A percentile compares a stretch with the other conserved stretches of the same genome.
phyloP scores from a whole-genome alignment of 169 alveolate species.

The Plasmodium coatneyi region DNA sequence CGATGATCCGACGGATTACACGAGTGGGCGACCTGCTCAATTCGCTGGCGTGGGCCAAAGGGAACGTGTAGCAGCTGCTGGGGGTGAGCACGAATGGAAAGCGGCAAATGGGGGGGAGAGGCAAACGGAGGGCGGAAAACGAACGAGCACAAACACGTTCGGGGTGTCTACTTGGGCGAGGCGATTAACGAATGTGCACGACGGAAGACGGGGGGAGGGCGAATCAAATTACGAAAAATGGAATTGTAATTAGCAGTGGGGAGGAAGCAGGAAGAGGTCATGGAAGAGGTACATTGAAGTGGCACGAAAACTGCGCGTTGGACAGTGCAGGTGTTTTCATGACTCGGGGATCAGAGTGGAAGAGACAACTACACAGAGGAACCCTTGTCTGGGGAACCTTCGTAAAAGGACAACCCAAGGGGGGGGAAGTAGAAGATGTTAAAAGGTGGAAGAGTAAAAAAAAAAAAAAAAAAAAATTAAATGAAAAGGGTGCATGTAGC shows the following conservation, averaged over 20 bases:
- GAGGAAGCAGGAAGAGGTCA: too few relatives aligned
- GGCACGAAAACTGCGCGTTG: not conserved
- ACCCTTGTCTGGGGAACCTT: not conserved
- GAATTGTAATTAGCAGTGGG: not conserved
- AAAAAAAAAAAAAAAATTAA: too few relatives aligned
- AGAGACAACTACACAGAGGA: not conserved
- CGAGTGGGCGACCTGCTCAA: not conserved
- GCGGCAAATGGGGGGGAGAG: not conserved
- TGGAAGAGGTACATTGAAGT: not conserved
- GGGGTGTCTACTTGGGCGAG: not conserved
- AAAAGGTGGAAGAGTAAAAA: not conserved
- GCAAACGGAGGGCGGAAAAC: not conserved
- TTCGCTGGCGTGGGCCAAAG: not conserved
- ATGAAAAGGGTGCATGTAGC: not conserved
- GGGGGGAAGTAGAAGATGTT: not conserved
- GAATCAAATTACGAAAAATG: not conserved
- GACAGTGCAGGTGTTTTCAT: not conserved
- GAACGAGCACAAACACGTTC: not conserved
- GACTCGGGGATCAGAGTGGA: not conserved
- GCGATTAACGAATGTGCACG: not conserved
- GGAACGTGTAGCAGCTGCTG: not conserved
- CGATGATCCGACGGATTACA: not conserved
- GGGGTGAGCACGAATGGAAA: too few relatives aligned
- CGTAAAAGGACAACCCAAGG: not conserved
- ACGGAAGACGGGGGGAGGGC: not conserved